phyloP scores from a whole-genome alignment of 352 stramenopile species.

The Phytophthora niederhauseri region DNA sequence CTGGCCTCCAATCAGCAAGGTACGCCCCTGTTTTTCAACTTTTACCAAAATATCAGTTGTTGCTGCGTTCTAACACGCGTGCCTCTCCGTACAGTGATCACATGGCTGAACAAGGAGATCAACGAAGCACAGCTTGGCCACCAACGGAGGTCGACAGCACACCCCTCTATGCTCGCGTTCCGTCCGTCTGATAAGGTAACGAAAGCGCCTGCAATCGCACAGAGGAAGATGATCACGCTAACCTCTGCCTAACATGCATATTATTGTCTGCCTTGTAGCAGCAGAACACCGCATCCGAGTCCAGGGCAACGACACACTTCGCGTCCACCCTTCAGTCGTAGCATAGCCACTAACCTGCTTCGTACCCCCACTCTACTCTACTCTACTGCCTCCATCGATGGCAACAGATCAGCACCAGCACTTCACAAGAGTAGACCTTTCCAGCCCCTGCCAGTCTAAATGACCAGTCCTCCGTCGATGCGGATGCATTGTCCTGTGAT shows the following conservation, averaged over 20 bases:
- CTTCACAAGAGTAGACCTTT: background rate
- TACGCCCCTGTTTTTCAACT: constrained; percentile 23
- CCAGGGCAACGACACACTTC: constrained; percentile 25
- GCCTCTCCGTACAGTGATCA: constrained; percentile 64
- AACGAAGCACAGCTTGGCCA: constrained; percentile 87
- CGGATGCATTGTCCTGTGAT: constrained; percentile 88
- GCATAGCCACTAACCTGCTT: constrained; percentile 25
- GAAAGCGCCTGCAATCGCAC: background rate
- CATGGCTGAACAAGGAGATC: constrained; percentile 93
- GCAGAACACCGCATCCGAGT: constrained; percentile 28
- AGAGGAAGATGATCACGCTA: background rate
- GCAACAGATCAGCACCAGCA: constrained; percentile 18
- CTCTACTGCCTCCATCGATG: constrained; percentile 20
- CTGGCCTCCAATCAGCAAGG: constrained; percentile 91
- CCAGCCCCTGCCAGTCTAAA: constrained; percentile 39
- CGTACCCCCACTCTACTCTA: constrained; percentile 9
- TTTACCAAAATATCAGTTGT: background rate
- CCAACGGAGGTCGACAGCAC: constrained; percentile 60
- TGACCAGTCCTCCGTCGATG: constrained; percentile 76
- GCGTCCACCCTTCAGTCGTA: constrained; percentile 29
- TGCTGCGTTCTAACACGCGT: background rate
- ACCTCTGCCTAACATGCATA: constrained; percentile 5
- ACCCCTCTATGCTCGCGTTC: constrained; percentile 77
- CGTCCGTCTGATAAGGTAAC: constrained; percentile 56
- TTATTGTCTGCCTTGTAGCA: constrained; percentile 4